Base-by-base conservation (phyloP, 768 basidiomycete genomes). In the Dacryopinax primogenitus region DNA sequence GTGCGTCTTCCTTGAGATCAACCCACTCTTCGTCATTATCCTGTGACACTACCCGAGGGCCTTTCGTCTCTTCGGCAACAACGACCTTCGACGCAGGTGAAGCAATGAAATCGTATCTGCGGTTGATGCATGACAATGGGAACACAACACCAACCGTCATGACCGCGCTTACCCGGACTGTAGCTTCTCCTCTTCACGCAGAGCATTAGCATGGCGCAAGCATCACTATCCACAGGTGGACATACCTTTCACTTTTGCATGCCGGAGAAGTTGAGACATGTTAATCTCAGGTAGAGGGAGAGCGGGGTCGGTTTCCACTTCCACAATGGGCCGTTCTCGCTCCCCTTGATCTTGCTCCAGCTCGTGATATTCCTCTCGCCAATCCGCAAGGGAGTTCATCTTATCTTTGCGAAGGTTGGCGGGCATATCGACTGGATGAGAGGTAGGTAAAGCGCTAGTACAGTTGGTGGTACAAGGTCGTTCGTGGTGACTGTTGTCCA, bases 61-160 rank as follows among this genome's bases (percentile, higher is more conserved):
- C 51, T 18, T 58, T 58, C 13, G 9, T 58, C 9, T 58, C 51
- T 18, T 58, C 51, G 11, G 51, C 51, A 58, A 58, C 26, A 11
- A 58, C 51, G 51, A 58, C 51, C 21, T 58, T 58, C 13, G 51
- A 58, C 3, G 51, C 51, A 58, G 51, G 51, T 30, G 51, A 58
- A 7, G 26, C 11, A 13, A 58, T 21, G 26, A 58, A 58, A 18
- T 58, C 51, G 26, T 58, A 58, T 13, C 51, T 58, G 26, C 2
- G 13, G 51, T 9, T 4, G 32, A 7, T 23, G 51, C 11, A 30
- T 23, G 9, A 11, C 18, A 28, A 21, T 3, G 15, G 15, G 4
- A 32, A 32, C 6, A 23, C 3, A 7, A 4, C 30, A 26, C 15
- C 9, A 15, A 6, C 15, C 51, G 3, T 28, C 7, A 6, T 3